Conservation (phyloP, 768 basidiomycete genomes). For the Leccinellum albellum region DNA sequence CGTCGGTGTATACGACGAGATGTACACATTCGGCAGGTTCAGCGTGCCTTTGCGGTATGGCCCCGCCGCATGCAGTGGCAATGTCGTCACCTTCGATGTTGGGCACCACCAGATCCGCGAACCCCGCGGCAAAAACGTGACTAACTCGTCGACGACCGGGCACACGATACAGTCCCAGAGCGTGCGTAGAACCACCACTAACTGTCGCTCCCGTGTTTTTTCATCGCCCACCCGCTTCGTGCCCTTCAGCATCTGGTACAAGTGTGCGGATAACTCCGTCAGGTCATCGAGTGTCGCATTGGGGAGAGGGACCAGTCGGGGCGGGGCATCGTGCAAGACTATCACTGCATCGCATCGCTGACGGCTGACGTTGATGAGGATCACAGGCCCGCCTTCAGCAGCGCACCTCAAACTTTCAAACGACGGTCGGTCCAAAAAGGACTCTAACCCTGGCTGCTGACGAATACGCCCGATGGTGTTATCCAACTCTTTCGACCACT, state of each 20-base stretch:
- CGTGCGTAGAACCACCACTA: slow-evolving; percentile 11
- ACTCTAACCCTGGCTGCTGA: slow-evolving; percentile 24
- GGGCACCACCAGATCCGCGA: slow-evolving; percentile 35
- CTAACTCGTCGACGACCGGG: slow-evolving; percentile 18
- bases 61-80: slow-evolving; percentile 34
- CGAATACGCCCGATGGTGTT: slow-evolving; percentile 21
- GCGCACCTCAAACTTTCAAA: slow-evolving; percentile 16
- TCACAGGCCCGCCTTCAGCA: slow-evolving; percentile 31
- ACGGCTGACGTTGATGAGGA: slow-evolving; percentile 33
- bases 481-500: slow-evolving; percentile 17
- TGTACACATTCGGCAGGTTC: slow-evolving; percentile 15
- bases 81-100: slow-evolving; percentile 27
- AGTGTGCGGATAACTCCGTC: neutral
- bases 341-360: slow-evolving; percentile 39
- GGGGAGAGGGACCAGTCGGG: slow-evolving; percentile 19
- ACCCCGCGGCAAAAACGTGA: slow-evolving; percentile 14
- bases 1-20: slow-evolving; percentile 36
- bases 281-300: slow-evolving; percentile 11
- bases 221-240: slow-evolving; percentile 14
- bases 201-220: slow-evolving; percentile 18
- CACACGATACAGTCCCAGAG: slow-evolving; percentile 26
- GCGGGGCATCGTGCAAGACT: slow-evolving; percentile 19
- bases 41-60: slow-evolving; percentile 16
- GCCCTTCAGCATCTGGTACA: neutral
- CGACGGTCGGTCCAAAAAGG: slow-evolving; percentile 28